Conservation (phyloP, 1,284 basidiomycete genomes). For the Phylloboletellus chloephorus region DNA sequence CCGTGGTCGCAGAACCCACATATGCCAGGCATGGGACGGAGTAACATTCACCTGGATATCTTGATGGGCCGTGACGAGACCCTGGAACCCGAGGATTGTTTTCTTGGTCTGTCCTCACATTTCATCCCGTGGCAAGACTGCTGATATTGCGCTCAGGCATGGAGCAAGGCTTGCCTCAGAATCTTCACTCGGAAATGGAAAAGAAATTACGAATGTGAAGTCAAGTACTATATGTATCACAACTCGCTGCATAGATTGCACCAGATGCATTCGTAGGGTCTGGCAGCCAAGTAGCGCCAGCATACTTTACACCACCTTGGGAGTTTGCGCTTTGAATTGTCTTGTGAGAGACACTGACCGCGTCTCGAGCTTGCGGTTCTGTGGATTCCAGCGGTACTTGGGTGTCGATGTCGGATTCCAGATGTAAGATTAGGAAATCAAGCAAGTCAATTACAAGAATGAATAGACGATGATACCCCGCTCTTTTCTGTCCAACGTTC, state of each 20-base stretch:
- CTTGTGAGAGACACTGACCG: no score
- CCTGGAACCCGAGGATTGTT: conserved; percentile 70
- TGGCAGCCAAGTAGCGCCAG: no score
- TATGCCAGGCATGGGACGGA: conserved; percentile 57
- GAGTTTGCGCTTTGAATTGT: no score
- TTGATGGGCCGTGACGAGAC: conserved; percentile 85
- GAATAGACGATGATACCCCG: no score
- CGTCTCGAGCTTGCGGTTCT: no score
- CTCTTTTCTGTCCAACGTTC: no score
- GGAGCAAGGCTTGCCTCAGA: conserved; percentile 47
- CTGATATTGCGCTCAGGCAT: conserved; percentile 38
- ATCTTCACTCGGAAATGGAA: conserved; percentile 70
- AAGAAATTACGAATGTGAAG: conserved; percentile 55
- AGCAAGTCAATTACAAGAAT: no score
- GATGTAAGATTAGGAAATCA: no score
- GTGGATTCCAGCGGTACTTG: no score
- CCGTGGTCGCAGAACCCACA: conserved; percentile 47
- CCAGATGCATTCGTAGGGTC: background rate
- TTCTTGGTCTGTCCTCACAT: conserved; percentile 48
- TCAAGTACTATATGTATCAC: conserved; percentile 7
- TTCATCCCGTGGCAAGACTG: background rate
- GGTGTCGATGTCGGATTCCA: no score
- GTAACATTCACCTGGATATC: conserved; percentile 86
- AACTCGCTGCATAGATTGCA: background rate
- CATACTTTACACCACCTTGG: no score